phyloP scores from a whole-genome alignment of 2,329 filamentous ascomycete genomes.

The Aschersonia sp. region DNA sequence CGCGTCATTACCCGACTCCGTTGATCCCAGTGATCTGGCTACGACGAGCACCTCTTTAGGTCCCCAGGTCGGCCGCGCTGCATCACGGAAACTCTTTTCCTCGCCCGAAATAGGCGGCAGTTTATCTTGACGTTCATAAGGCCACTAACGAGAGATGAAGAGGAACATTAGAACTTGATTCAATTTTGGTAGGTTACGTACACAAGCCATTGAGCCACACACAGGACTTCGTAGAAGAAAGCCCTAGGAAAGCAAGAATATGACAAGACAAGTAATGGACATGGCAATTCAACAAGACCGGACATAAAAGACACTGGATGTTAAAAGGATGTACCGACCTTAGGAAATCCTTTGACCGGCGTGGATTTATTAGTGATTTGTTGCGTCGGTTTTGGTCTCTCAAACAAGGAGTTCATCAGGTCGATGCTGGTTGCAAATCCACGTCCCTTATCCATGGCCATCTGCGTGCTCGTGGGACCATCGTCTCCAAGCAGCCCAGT shows the following conservation, averaged over 20 bases:
- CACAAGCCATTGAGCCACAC: neutral
- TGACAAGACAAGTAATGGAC: constrained; percentile 4
- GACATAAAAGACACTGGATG: neutral
- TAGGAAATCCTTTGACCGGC: constrained; percentile 53
- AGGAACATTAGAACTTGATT: constrained; percentile 28
- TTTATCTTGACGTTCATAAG: constrained; percentile 69
- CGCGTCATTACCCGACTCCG: constrained; percentile 18
- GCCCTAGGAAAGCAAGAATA: neutral
- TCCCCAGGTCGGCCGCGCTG: constrained; percentile 68
- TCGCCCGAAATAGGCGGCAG: constrained; percentile 46
- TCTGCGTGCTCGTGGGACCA: constrained; percentile 16
- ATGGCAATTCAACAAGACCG: constrained; percentile 17
- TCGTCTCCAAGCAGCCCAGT: constrained; percentile 15
- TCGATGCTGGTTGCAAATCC: constrained; percentile 84
- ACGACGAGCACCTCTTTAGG: constrained; percentile 61
- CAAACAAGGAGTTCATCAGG: constrained; percentile 89
- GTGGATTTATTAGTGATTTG: constrained; percentile 37
- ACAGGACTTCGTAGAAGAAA: neutral
- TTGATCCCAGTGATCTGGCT: constrained; percentile 20
- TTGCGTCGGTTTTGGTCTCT: constrained; percentile 47
- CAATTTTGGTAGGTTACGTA: neutral
- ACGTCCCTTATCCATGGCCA: constrained; percentile 33
- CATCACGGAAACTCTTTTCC: constrained; percentile 57
- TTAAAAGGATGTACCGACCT: constrained; percentile 60
- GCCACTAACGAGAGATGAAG: constrained; percentile 50